A percentile compares a stretch with the other conserved stretches of the same genome.
Evolutionary conservation across 1,139 yeast genomes (phyloP).

Genomic region (Ogataea hybrid): DNA sequence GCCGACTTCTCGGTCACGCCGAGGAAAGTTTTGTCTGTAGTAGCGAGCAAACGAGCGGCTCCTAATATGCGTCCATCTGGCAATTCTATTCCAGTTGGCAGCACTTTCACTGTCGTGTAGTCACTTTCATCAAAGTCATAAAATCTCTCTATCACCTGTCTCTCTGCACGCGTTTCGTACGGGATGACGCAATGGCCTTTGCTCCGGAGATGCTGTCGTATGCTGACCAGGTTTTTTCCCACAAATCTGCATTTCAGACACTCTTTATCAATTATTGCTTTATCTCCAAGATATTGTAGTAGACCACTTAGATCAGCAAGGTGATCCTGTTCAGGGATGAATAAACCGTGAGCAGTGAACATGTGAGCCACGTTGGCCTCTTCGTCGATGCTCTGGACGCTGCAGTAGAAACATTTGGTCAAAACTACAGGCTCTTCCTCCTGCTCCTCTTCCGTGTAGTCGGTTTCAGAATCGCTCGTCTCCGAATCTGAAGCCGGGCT

Average conservation of each 20-base stretch:
- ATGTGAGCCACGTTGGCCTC: slow-evolving; percentile 49
- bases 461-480: slow-evolving; percentile 20
- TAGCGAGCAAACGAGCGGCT: slow-evolving; percentile 46
- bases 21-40: slow-evolving; percentile 39
- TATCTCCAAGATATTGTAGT: slow-evolving; percentile 43
- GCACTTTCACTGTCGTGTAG: slow-evolving; percentile 39
- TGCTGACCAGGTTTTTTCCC: slow-evolving; percentile 47
- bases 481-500: slow-evolving; percentile 27
- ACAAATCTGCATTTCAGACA: slow-evolving; percentile 54
- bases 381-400: slow-evolving; percentile 37
- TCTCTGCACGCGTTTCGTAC: slow-evolving; percentile 48
- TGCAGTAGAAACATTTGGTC: slow-evolving; percentile 45
- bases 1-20: slow-evolving; percentile 22
- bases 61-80: slow-evolving; percentile 49
- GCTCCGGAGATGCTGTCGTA: slow-evolving; percentile 49
- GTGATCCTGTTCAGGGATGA: slow-evolving; percentile 47
- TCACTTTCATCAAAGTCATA: slow-evolving; percentile 42
- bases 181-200: slow-evolving; percentile 59
- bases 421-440: slow-evolving; percentile 30
- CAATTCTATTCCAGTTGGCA: slow-evolving; percentile 39
- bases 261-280: slow-evolving; percentile 43
- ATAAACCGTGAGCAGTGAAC: slow-evolving; percentile 48
- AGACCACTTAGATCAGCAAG: slow-evolving; percentile 45
- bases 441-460: slow-evolving; percentile 30
- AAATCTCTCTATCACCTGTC: slow-evolving; percentile 40